These are phyloP conservation scores for Aspergillus taichungensis DNA, from an alignment of 495 filamentous ascomycete species.

Conservation along the genomic window DNA sequence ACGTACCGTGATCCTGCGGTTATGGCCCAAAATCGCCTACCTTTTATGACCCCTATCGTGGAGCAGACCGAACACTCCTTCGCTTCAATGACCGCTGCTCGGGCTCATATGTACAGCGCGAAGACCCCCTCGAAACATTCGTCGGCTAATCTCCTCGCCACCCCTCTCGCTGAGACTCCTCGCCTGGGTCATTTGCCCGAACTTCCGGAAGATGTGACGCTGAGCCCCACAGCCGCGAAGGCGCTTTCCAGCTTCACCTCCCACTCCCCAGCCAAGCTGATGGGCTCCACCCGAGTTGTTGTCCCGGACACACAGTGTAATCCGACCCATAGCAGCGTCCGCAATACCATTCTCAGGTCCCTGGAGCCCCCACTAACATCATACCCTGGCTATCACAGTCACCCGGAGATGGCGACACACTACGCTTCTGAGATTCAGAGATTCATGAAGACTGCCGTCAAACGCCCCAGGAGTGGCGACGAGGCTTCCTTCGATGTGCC, in stretches of 20 bases:
- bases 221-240: conserved; percentile 44
- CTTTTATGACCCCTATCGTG: conserved; percentile 97
- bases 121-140: conserved; percentile 65
- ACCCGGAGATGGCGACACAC: conserved; percentile 46
- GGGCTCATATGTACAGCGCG: conserved; percentile 47
- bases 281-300: conserved; percentile 44
- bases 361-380: conserved; percentile 60
- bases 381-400: conserved; percentile 71
- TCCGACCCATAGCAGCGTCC: conserved; percentile 67
- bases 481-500: conserved; percentile 50
- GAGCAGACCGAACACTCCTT: conserved; percentile 87
- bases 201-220: conserved; percentile 26
- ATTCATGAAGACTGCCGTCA: conserved; percentile 59
- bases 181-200: conserved; percentile 26
- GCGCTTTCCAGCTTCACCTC: conserved; percentile 12
- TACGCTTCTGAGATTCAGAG: conserved; percentile 68
- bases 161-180: conserved; percentile 12
- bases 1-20: conserved; percentile 69
- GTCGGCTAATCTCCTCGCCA: conserved; percentile 1
- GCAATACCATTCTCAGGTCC: conserved; percentile 62
- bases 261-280: conserved; percentile 14
- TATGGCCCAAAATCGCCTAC: conserved; percentile 75
- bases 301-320: conserved; percentile 82
- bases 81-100: conserved; percentile 48
- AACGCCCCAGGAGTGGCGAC: conserved; percentile 46